phyloP scores from a whole-genome alignment of 768 basidiomycete genomes.

The Suillus variegatus region DNA sequence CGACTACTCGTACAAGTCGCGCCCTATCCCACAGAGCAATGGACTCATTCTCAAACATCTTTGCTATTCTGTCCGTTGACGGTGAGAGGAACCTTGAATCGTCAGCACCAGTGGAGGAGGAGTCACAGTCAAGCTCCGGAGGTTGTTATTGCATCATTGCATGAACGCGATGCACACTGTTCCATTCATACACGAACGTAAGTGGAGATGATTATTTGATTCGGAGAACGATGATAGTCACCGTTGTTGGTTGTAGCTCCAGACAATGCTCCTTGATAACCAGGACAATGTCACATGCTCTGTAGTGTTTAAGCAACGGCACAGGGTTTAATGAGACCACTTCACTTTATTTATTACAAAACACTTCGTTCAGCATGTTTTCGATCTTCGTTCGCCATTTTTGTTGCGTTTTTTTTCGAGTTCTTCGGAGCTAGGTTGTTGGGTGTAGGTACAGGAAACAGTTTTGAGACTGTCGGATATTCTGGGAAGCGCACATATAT shows the following conservation, averaged over 20 bases:
- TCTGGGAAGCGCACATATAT: background rate
- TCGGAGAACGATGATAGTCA: background rate
- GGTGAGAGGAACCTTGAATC: background rate
- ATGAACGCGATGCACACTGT: background rate
- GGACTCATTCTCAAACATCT: conserved; percentile 4
- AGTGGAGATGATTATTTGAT: background rate
- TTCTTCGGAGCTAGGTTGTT: background rate
- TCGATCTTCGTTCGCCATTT: background rate
- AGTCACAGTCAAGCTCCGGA: background rate
- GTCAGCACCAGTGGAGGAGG: background rate
- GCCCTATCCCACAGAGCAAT: background rate
- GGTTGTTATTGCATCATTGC: conserved; percentile 1
- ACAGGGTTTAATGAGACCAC: background rate
- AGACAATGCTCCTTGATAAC: background rate
- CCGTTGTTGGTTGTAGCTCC: background rate
- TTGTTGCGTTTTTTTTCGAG: background rate
- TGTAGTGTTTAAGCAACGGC: background rate
- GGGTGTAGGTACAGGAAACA: background rate
- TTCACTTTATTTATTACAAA: background rate
- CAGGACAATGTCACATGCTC: background rate
- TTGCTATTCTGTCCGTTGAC: background rate
- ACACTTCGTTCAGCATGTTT: background rate
- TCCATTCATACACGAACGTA: background rate
- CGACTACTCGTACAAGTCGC: background rate
- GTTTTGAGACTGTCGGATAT: background rate